Base-by-base conservation (phyloP, 495 filamentous ascomycete species). In the Aspergillus taichungensis region DNA sequence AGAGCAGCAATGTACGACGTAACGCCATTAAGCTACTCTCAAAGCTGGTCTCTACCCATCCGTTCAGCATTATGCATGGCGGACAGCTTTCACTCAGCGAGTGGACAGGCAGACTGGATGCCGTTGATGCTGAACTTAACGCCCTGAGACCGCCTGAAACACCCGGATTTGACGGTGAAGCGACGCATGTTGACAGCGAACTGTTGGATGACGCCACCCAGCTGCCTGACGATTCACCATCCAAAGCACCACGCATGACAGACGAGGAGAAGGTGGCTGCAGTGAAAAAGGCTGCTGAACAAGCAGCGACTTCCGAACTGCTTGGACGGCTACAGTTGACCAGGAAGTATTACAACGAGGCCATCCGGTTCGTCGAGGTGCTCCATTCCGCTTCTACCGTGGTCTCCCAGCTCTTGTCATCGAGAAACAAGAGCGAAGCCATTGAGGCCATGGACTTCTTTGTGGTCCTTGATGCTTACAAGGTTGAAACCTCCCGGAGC, bases 381-480 rank as follows among this genome's bases (percentile, higher is more conserved):
- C 69, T 99, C 12, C 88, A 95, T 54, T 75, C 79, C 9, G 86
- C 85, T 30, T 90, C 88, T 0, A 69, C 65, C 3, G 74, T 81
- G 9, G 79, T 97, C 12, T 86, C 83, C 48, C 91, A 95, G 63
- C 75, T 99, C 5, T 74, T 99, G 8, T 83, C 85, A 6, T 91
- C 90, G 10, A 87, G 85, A 57, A 99, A 97, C 69, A 97, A 97
- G 71, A 94, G 84, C 49, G 92, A 99, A 62, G 86, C 95, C 18
- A 95, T 97, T 45, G 94, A 97, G 57, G 94, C 92, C 3, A 99
- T 99, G 88, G 92, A 99, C 56, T 97, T 92, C 64, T 94, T 97
- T 54, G 87, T 90, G 46, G 80, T 95, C 29, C 77, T 91, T 31
- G 88, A 99, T 63, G 88, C 87, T 6, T 96, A 96, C 76, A 90